phyloP scores from a whole-genome alignment of 208 protist genomes.

The Trypanosoma vivax region DNA sequence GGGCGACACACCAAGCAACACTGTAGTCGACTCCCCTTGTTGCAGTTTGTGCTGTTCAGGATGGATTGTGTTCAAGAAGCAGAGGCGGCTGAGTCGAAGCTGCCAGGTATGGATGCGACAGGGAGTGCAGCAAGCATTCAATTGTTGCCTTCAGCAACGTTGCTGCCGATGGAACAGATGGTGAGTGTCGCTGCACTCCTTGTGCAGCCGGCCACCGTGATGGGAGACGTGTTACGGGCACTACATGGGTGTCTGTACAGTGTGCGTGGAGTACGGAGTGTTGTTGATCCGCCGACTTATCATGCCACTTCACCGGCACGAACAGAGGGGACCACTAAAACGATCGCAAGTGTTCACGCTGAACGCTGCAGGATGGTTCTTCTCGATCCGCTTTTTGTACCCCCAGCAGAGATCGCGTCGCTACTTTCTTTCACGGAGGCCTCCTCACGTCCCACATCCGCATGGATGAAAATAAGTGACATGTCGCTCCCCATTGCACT shows the following conservation, averaged over 20 bases:
- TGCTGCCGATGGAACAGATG: constrained; percentile 20
- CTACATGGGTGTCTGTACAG: constrained; percentile 47
- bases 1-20: too few relatives aligned
- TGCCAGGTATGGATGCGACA: neutral
- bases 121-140: too few relatives aligned
- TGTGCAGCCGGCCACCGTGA: constrained; percentile 26
- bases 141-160: constrained; percentile 22
- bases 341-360: neutral
- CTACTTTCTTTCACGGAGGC: neutral
- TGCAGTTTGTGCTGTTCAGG: too few relatives aligned
- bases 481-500: constrained; percentile 8
- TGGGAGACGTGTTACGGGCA: constrained; percentile 36
- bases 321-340: neutral
- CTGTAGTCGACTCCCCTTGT: too few relatives aligned
- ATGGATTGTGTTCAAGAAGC: too few relatives aligned
- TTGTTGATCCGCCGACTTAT: constrained; percentile 26
- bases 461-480: constrained; percentile 6
- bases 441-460: neutral
- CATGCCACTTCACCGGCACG: too few relatives aligned
- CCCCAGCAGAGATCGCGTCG: too few relatives aligned
- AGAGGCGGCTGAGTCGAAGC: neutral
- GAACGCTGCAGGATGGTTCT: neutral
- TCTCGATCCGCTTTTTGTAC: neutral
- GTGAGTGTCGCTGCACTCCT: constrained; percentile 31
- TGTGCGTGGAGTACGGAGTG: constrained; percentile 58